A percentile compares a stretch with the other conserved stretches of the same genome.
These are phyloP conservation scores for Adansonia grandidieri DNA, from an alignment of 441 rosid species.

Conservation along the genomic window DNA sequence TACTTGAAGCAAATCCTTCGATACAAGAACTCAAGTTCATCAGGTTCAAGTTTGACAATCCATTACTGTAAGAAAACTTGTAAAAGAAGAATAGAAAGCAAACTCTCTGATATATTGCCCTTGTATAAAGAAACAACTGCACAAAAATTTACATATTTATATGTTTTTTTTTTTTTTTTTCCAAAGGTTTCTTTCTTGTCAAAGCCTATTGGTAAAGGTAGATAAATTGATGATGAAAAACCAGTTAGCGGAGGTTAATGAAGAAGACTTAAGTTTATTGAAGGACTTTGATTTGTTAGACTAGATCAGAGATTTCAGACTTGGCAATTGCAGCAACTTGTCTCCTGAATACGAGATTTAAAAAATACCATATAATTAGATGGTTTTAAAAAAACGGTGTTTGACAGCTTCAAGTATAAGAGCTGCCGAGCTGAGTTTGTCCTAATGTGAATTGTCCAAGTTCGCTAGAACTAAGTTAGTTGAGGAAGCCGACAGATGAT, in stretches of 20 bases:
- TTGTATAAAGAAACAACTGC: background rate
- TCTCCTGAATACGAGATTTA: background rate
- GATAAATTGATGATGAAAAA: background rate
- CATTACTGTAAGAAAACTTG: background rate
- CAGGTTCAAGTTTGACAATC: background rate
- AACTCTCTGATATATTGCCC: background rate
- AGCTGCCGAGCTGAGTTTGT: constrained; percentile 14
- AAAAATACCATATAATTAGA: background rate
- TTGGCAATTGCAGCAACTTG: background rate
- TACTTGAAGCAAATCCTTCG: background rate
- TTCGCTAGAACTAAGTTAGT: constrained; percentile 4
- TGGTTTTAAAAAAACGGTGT: background rate
- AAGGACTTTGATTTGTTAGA: background rate
- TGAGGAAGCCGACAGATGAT: constrained; percentile 16
- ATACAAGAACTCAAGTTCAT: background rate
- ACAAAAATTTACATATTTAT: background rate
- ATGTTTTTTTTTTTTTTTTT: background rate
- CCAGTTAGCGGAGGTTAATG: constrained; percentile 15
- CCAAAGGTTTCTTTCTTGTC: background rate
- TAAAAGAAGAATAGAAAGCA: background rate
- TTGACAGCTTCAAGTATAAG: background rate
- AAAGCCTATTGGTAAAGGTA: background rate
- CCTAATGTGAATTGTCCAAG: background rate
- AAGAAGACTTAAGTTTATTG: background rate
- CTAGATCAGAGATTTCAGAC: constrained; percentile 3